phyloP scores from a whole-genome alignment of 2,329 filamentous ascomycete species.

The Scleromitrula shiraiana region DNA sequence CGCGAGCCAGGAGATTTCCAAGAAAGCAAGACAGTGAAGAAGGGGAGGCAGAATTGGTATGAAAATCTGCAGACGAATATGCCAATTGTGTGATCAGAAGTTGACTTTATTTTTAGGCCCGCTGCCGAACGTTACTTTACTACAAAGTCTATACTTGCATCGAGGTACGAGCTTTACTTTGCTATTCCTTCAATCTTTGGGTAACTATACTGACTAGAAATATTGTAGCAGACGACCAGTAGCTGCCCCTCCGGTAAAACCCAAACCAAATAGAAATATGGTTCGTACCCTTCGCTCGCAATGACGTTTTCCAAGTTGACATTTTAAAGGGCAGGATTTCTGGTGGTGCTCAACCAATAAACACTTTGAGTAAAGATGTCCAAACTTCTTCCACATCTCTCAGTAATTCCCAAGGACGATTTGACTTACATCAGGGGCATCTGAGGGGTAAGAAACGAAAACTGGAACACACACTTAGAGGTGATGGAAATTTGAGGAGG shows the following conservation, averaged over 20 bases:
- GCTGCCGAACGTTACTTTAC: neutral
- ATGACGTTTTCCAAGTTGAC: neutral
- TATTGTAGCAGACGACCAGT: neutral
- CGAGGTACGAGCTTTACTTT: no score
- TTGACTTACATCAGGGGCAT: no score
- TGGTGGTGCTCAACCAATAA: neutral
- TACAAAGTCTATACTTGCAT: no score
- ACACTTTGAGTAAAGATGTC: neutral
- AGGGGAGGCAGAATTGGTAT: slow-evolving; percentile 1
- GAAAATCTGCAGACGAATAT: neutral
- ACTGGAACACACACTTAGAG: neutral
- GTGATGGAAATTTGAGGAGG: neutral
- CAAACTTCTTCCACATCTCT: neutral
- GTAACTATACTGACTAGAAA: neutral
- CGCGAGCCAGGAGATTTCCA: slow-evolving; percentile 1
- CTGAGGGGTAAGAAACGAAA: no score
- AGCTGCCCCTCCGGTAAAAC: neutral
- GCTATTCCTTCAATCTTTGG: neutral
- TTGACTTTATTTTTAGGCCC: neutral
- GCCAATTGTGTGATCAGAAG: neutral
- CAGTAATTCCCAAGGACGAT: no score
- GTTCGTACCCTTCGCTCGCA: neutral
- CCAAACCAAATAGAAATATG: neutral
- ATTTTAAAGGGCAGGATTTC: neutral
- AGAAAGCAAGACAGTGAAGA: slow-evolving; percentile 1